Conservation (phyloP, 495 filamentous ascomycete genomes). For the Ramalina intermedia region DNA sequence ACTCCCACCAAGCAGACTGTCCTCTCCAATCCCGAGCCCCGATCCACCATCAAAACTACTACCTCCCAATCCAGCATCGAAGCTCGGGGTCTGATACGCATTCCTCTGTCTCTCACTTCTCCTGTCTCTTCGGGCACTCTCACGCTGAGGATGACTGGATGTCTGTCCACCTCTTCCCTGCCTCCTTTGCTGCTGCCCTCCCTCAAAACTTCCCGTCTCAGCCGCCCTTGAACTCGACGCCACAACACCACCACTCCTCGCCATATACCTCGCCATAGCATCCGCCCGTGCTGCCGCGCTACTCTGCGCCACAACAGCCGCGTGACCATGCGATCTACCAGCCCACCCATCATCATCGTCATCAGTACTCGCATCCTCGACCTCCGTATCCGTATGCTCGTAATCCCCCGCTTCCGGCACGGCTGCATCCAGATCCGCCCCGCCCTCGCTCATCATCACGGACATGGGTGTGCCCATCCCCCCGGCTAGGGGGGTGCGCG, state of each 20-base stretch:
- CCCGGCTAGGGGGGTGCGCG: neutral
- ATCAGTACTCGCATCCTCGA: constrained; percentile 24
- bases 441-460: neutral
- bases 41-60: neutral
- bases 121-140: too few relatives aligned
- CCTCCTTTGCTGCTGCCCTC: neutral
- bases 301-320: constrained; percentile 14
- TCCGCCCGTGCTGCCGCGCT: constrained; percentile 20
- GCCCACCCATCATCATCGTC: neutral
- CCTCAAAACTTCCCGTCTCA: too few relatives aligned
- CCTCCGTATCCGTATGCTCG: constrained; percentile 30
- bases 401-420: constrained; percentile 30
- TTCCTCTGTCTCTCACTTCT: too few relatives aligned
- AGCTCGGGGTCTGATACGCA: too few relatives aligned
- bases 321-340: constrained; percentile 17
- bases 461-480: neutral
- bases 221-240: too few relatives aligned
- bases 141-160: too few relatives aligned
- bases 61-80: neutral
- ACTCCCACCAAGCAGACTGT: constrained; percentile 2
- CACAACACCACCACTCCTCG: too few relatives aligned
- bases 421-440: constrained; percentile 31
- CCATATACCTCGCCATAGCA: neutral
- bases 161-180: neutral
- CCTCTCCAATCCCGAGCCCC: neutral